Conservation (phyloP, 495 filamentous ascomycete genomes). For the Emericellopsis terricola region DNA sequence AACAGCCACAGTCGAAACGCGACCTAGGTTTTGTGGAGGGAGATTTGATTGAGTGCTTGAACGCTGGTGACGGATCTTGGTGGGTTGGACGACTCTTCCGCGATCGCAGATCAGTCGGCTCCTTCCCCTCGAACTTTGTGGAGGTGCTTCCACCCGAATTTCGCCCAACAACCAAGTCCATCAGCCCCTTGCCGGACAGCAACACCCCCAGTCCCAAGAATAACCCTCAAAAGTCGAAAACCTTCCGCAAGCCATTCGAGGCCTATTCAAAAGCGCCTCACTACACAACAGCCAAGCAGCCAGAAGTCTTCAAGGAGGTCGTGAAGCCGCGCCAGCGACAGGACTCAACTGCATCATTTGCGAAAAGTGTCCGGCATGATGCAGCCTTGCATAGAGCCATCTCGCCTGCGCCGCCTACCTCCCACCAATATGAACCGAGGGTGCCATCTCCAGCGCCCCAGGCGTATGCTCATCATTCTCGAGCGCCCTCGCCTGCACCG, state of each 20-base stretch:
- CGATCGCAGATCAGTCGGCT: constrained; percentile 70
- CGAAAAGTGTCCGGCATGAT: constrained; percentile 9
- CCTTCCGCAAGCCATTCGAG: constrained; percentile 53
- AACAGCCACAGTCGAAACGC: constrained; percentile 57
- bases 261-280: constrained; percentile 44
- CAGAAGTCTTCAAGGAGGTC: constrained; percentile 18
- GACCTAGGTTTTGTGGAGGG: constrained; percentile 95
- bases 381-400: constrained; percentile 4
- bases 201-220: constrained; percentile 31
- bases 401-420: constrained; percentile 10
- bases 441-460: constrained; percentile 21
- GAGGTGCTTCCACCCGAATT: constrained; percentile 73
- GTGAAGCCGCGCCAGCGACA: background rate
- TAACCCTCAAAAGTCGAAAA: constrained; percentile 38
- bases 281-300: constrained; percentile 30
- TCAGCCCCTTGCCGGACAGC: constrained; percentile 48
- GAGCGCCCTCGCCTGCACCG: constrained; percentile 42
- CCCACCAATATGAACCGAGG: constrained; percentile 13
- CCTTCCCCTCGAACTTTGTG: constrained; percentile 96
- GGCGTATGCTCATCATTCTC: constrained; percentile 20
- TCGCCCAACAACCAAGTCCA: constrained; percentile 55
- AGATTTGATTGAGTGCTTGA: constrained; percentile 93
- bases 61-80: constrained; percentile 94
- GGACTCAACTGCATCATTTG: constrained; percentile 7
- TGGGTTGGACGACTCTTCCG: constrained; percentile 85